Conservation (phyloP, 305 asterid genomes). For the Fraxinus angustifolia region DNA sequence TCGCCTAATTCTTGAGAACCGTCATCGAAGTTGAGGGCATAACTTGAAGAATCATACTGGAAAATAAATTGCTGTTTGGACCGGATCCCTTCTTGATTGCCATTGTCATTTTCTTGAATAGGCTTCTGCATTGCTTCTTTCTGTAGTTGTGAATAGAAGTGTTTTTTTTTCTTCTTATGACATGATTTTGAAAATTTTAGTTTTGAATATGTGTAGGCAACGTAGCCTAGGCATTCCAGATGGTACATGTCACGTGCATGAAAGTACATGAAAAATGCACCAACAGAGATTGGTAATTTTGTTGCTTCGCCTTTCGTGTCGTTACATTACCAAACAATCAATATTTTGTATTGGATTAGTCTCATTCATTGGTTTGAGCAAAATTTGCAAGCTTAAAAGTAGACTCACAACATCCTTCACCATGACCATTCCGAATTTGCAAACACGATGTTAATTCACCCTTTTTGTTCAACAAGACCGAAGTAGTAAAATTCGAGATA, state of each 20-base stretch:
- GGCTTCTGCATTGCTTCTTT: constrained; percentile 35
- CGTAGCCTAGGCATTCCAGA: background rate
- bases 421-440: background rate
- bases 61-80: constrained; percentile 22
- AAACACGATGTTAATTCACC: background rate
- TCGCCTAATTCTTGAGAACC: constrained; percentile 6
- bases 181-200: background rate
- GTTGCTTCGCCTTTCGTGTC: background rate
- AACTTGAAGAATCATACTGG: constrained; percentile 37
- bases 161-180: background rate
- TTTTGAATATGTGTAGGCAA: background rate
- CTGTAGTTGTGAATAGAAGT: background rate
- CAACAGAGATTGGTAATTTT: background rate
- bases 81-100: constrained; percentile 14
- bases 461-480: background rate
- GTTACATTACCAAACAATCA: background rate
- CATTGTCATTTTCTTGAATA: constrained; percentile 16
- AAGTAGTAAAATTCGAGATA: background rate
- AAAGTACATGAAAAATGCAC: background rate
- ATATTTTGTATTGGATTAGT: background rate
- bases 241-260: background rate
- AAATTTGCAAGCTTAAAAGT: background rate
- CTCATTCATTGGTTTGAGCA: background rate
- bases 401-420: background rate
- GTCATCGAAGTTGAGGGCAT: constrained; percentile 38